These are phyloP conservation scores for Mucor racemosus DNA, from an alignment of 371 early-diverging fungal species.

Conservation along the genomic window DNA sequence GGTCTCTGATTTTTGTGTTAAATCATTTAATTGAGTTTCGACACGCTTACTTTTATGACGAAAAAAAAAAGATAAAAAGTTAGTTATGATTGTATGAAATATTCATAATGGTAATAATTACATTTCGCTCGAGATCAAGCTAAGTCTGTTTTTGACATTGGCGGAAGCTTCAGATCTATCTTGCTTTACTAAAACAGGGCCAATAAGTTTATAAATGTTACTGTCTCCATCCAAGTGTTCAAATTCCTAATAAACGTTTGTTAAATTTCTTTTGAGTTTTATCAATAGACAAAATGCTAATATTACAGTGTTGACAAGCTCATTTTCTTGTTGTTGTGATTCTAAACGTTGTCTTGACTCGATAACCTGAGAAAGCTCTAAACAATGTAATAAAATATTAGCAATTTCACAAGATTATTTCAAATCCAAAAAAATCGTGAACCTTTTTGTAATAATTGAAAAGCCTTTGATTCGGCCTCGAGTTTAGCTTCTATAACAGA, in stretches of 20 bases:
- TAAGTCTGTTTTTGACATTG: slow-evolving; percentile 94
- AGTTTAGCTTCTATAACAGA: slow-evolving; percentile 58
- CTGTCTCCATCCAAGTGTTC: slow-evolving; percentile 77
- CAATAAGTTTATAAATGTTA: slow-evolving; percentile 92
- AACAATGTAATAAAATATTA: not conserved
- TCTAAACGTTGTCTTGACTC: slow-evolving; percentile 84
- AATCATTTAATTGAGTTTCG: slow-evolving; percentile 78
- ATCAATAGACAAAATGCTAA: not conserved
- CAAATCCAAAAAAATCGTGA: not conserved
- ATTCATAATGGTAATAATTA: slow-evolving; percentile 35
- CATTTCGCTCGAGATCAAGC: slow-evolving; percentile 90
- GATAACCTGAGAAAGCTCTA: slow-evolving; percentile 83
- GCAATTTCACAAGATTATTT: not conserved
- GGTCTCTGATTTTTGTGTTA: slow-evolving; percentile 79
- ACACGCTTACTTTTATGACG: slow-evolving; percentile 69
- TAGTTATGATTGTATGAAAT: not conserved
- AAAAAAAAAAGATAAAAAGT: slow-evolving; percentile 2
- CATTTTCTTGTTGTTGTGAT: slow-evolving; percentile 95
- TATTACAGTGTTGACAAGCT: slow-evolving; percentile 80
- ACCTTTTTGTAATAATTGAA: slow-evolving; percentile 71
- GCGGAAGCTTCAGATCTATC: slow-evolving; percentile 83
- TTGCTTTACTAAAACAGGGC: slow-evolving; percentile 94
- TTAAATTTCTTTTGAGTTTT: not conserved
- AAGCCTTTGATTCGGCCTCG: slow-evolving; percentile 68
- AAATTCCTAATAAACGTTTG: slow-evolving; percentile 75